Evolutionary conservation across 169 alveolate species (phyloP).

Genomic region (Cryptosporidium xiaoi): DNA sequence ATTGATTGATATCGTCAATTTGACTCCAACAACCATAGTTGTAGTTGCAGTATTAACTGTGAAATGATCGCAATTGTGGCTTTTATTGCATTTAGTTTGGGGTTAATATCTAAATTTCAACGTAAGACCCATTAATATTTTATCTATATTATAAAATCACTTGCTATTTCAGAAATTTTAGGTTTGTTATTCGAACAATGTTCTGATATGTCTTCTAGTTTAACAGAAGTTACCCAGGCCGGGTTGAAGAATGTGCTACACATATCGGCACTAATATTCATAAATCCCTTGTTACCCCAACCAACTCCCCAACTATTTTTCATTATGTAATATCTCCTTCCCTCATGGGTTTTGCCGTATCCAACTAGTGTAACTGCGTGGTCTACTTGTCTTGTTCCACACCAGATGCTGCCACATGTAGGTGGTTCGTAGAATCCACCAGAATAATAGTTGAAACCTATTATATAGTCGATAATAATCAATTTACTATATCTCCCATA

Average conservation of each 20-base stretch:
- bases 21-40: no score
- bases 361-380: conserved; percentile 82
- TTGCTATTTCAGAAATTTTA: conserved; percentile 9
- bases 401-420: conserved; percentile 75
- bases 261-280: conserved; percentile 76
- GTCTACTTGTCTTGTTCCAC: conserved; percentile 76
- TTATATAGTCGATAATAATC: background rate
- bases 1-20: no score
- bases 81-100: no score
- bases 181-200: conserved; percentile 36
- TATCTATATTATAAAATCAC: conserved; percentile 14
- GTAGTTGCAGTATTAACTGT: no score
- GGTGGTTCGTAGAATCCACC: conserved; percentile 73
- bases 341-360: conserved; percentile 74
- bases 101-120: no score
- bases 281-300: conserved; percentile 89
- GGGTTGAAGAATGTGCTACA: conserved; percentile 72
- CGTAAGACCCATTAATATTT: no score
- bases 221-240: conserved; percentile 64
- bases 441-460: conserved; percentile 43
- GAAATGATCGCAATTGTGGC: no score
- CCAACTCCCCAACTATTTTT: conserved; percentile 88
- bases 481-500: background rate
- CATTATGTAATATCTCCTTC: conserved; percentile 80
- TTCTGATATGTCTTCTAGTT: conserved; percentile 26